phyloP scores from a whole-genome alignment of 2,329 filamentous ascomycete species.

The Nemania serpens region DNA sequence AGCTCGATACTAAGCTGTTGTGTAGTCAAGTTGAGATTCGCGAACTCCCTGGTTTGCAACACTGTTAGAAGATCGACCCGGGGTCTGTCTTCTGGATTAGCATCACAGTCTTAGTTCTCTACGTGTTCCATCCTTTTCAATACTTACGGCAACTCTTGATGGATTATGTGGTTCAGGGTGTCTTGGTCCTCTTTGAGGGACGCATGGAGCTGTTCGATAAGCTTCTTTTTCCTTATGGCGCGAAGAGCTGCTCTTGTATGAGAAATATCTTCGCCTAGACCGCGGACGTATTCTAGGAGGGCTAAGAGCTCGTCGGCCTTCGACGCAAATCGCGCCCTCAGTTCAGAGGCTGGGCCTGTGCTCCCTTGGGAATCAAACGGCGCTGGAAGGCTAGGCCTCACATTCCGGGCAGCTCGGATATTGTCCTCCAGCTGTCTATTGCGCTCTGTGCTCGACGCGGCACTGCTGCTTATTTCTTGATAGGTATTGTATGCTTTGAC shows the following conservation, averaged over 20 bases:
- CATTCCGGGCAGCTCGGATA: slow-evolving; percentile 1
- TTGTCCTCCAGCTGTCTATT: slow-evolving; percentile 20
- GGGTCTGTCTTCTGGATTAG: slow-evolving; percentile 2
- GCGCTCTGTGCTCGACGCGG: slow-evolving; percentile 10
- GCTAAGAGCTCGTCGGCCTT: slow-evolving; percentile 10
- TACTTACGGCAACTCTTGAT: slow-evolving; percentile 8
- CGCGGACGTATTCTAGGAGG: slow-evolving; percentile 17
- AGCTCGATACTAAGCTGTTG: slow-evolving; percentile 2
- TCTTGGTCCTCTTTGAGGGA: slow-evolving; percentile 11
- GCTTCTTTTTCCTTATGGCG: neutral
- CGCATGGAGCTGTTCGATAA: slow-evolving; percentile 6
- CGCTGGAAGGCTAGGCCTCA: slow-evolving; percentile 3
- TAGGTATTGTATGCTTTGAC: slow-evolving; percentile 18
- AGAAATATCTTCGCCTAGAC: neutral
- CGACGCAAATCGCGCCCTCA: slow-evolving; percentile 6
- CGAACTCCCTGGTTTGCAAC: slow-evolving; percentile 13
- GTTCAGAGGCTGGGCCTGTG: slow-evolving; percentile 1
- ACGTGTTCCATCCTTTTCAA: neutral
- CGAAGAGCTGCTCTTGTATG: neutral
- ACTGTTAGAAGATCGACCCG: neutral
- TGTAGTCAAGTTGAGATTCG: neutral
- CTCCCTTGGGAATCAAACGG: neutral
- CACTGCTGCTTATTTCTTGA: slow-evolving; percentile 15
- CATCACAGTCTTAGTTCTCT: neutral
- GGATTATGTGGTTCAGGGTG: slow-evolving; percentile 3